A percentile compares a stretch with the other conserved stretches of the same genome.
Evolutionary conservation across 1,284 basidiomycete species (phyloP).

Genomic region (Ustilago nuda): DNA sequence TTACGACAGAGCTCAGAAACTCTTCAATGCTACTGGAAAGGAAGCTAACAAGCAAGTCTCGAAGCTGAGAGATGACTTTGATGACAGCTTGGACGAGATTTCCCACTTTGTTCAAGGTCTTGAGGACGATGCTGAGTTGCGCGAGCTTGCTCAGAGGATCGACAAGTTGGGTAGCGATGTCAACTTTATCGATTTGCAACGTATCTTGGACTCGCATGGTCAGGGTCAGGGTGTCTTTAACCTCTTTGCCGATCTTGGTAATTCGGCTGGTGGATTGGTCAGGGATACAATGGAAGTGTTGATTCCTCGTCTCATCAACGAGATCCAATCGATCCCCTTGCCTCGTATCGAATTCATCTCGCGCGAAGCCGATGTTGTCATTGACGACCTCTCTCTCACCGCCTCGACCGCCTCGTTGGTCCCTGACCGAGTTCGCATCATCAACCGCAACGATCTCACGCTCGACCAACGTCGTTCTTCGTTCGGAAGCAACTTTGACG

Average conservation of each 20-base stretch:
- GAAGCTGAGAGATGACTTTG: constrained; percentile 46
- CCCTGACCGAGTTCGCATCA: constrained; percentile 71
- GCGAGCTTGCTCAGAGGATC: constrained; percentile 69
- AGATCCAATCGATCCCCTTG: constrained; percentile 71
- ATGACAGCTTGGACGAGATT: constrained; percentile 37
- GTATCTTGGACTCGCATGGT: constrained; percentile 21
- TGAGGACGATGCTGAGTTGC: constrained; percentile 49
- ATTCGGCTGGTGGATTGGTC: constrained; percentile 68
- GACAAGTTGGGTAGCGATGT: constrained; percentile 70
- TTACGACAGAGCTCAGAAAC: constrained; percentile 49
- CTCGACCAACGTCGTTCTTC: constrained; percentile 71
- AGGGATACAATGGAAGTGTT: constrained; percentile 71
- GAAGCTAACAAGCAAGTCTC: constrained; percentile 53
- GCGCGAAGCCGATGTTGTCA: constrained; percentile 71
- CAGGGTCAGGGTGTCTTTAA: constrained; percentile 27
- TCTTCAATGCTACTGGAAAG: constrained; percentile 50
- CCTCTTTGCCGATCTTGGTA: constrained; percentile 38
- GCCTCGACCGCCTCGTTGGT: constrained; percentile 71
- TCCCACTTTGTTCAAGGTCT: constrained; percentile 47
- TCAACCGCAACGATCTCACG: constrained; percentile 70
- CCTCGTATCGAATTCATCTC: constrained; percentile 72
- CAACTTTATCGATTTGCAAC: constrained; percentile 47
- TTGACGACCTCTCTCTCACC: constrained; percentile 69
- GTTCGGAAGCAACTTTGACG: constrained; percentile 70
- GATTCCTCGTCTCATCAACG: constrained; percentile 70